A percentile compares a stretch with the other conserved stretches of the same genome.
Evolutionary conservation across 2,329 filamentous ascomycete genomes (phyloP).

Genomic region (Trichothecium sympodiale): DNA sequence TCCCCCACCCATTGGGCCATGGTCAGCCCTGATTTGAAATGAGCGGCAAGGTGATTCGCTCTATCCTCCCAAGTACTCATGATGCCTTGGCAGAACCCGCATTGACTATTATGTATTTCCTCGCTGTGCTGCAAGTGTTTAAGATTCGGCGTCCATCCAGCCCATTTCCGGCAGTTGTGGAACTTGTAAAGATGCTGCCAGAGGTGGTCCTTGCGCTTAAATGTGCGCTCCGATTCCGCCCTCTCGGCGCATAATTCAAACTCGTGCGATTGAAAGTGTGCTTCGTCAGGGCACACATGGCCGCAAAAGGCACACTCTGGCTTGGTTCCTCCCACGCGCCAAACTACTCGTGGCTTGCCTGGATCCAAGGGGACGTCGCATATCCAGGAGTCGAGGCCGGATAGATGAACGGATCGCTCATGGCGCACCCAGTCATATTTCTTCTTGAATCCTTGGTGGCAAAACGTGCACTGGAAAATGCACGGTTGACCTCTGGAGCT

Average conservation of each 20-base stretch:
- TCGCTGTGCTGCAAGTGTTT: slow-evolving; percentile 19
- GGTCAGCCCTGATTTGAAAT: slow-evolving; percentile 17
- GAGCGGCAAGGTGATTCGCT: slow-evolving; percentile 15
- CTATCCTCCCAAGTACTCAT: slow-evolving; percentile 17
- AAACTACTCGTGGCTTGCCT: slow-evolving; percentile 30
- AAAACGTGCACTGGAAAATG: slow-evolving; percentile 5
- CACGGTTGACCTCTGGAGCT: background rate
- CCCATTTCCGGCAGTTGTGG: slow-evolving; percentile 32
- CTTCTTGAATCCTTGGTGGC: slow-evolving; percentile 3
- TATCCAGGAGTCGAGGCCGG: slow-evolving; percentile 32
- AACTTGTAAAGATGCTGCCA: slow-evolving; percentile 31
- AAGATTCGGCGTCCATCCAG: slow-evolving; percentile 34
- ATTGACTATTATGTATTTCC: slow-evolving; percentile 14
- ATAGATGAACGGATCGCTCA: slow-evolving; percentile 37
- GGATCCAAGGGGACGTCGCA: slow-evolving; percentile 29
- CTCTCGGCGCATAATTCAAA: slow-evolving; percentile 39
- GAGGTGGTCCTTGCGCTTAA: slow-evolving; percentile 29
- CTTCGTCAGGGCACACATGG: slow-evolving; percentile 16
- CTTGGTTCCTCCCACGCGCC: slow-evolving; percentile 34
- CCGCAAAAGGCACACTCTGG: slow-evolving; percentile 30
- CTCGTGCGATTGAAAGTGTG: slow-evolving; percentile 27
- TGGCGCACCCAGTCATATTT: slow-evolving; percentile 23
- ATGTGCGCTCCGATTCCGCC: slow-evolving; percentile 27
- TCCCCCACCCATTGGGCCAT: slow-evolving; percentile 9
- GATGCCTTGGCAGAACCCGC: slow-evolving; percentile 16